phyloP scores from a whole-genome alignment of 495 filamentous ascomycete genomes.

The Thermothielavioides terrestris region DNA sequence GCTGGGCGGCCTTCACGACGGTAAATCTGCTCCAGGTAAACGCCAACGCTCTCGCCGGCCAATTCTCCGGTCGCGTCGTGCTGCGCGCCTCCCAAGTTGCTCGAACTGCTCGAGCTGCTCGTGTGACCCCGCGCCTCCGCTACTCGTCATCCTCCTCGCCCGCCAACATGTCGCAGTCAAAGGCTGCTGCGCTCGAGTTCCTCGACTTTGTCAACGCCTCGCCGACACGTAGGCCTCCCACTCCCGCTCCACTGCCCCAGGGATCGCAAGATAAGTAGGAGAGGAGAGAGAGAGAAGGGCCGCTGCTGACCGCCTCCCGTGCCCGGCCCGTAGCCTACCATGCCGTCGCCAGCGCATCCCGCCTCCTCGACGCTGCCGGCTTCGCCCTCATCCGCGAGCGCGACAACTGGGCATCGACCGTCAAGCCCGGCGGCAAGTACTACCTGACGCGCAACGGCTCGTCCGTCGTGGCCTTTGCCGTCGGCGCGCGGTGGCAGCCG shows the following conservation, averaged over 20 bases:
- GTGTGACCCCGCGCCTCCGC: not conserved
- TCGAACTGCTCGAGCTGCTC: not conserved
- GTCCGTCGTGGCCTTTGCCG: slow-evolving; percentile 88
- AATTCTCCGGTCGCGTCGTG: not conserved
- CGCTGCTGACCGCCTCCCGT: not conserved
- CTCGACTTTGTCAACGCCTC: slow-evolving; percentile 90
- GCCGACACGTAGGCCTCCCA: slow-evolving; percentile 66
- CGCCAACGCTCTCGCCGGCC: not conserved
- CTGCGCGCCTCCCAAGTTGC: not conserved
- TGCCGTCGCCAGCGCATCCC: slow-evolving; percentile 71
- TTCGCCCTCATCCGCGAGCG: slow-evolving; percentile 86
- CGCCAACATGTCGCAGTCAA: slow-evolving; percentile 48
- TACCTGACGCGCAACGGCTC: slow-evolving; percentile 92
- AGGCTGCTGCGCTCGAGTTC: slow-evolving; percentile 69
- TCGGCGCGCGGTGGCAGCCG: slow-evolving; percentile 86
- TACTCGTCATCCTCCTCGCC: not conserved
- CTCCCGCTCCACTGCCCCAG: not conserved
- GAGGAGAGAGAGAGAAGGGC: too few species aligned
- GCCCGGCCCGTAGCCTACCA: slow-evolving; percentile 64
- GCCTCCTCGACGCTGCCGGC: slow-evolving; percentile 67
- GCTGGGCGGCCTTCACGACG: not conserved
- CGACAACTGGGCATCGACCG: slow-evolving; percentile 73
- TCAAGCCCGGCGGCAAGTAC: slow-evolving; percentile 87
- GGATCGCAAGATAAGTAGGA: too few species aligned
- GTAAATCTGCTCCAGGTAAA: not conserved